Conservation (phyloP, 2,329 filamentous ascomycete genomes). For the Helminthosporium solani region DNA sequence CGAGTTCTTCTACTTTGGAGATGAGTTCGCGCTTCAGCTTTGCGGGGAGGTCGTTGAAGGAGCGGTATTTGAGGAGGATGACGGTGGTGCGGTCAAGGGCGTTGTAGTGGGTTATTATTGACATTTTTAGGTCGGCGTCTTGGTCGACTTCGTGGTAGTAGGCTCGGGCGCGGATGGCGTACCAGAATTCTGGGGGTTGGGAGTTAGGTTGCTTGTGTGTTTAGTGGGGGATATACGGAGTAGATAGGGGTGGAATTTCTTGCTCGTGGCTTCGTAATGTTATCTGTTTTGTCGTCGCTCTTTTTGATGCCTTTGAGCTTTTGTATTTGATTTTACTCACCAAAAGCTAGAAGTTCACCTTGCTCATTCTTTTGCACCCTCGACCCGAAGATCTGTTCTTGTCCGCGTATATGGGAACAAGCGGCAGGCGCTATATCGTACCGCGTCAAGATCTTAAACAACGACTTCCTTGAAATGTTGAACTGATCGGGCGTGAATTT, state of each 20-base stretch:
- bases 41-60: constrained; percentile 13
- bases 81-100: constrained; percentile 5
- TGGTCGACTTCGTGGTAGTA: constrained; percentile 9
- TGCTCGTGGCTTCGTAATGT: no score
- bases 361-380: constrained; percentile 5
- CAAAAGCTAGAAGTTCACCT: constrained; percentile 3
- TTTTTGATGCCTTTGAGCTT: no score
- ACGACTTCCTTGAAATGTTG: constrained; percentile 8
- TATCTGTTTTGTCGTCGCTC: no score
- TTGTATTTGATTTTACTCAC: background rate
- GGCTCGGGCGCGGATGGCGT: constrained; percentile 10
- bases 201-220: no score
- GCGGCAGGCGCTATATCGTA: constrained; percentile 12
- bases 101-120: constrained; percentile 8
- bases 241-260: no score
- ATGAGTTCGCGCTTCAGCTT: no score
- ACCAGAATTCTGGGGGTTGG: constrained; percentile 10
- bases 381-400: constrained; percentile 15
- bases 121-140: constrained; percentile 13
- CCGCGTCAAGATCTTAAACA: constrained; percentile 4
- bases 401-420: constrained; percentile 13
- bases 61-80: constrained; percentile 11
- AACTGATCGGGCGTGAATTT: constrained; percentile 1
- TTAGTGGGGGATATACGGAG: no score
- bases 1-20: no score